Evolutionary conservation across 78 protist genomes (phyloP), one percentile per base, ranked within the genome.

Genomic region (Planoprotostelium fungivorum): DNA sequence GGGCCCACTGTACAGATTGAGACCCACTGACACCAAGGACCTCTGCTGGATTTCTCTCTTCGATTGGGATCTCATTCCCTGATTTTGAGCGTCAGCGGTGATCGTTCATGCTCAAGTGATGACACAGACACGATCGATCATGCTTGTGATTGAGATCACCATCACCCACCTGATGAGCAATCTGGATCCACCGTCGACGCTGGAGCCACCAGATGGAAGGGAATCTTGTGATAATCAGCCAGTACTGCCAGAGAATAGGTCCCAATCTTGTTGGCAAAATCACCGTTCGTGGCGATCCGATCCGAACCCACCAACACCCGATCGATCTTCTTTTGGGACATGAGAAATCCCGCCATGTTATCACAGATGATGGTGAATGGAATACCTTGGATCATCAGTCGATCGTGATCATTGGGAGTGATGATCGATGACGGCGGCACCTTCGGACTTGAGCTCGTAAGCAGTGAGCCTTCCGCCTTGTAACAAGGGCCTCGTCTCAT

Each of bases 391-490:
- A 35, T 86, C n/a, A n/a, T n/a, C n/a, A n/a, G n/a, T n/a, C n/a
- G n/a, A n/a, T n/a, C n/a, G n/a, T n/a, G n/a, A 1, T 85, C 36
- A 85, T 25, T 85, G 35, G 5, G 16, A 5, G 16, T 25, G 5
- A 85, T 37, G 5, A 35, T 37, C 5, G 5, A 25, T 85, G 5
- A 5, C 5, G 5, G 36, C 16, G 16, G n/a, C 5, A 85, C 37
- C 88, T 37, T 89, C 92, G 29, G 90, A 35, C 36, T 37, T 88
- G 34, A 93, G 38, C 83, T 95, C 96, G 23, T 88, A 95, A 35
- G 96, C 89, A 0, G 96, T 95, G 34, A 95, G 83, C n/a, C 95
- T 85, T 35, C 95, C 96, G 37, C 96, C 96, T 87, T 95, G 96
- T 10, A 95, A 86, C 0, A 91, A 38, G 35, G 96, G 96, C 34